Evolutionary conservation across 805 yeast species (phyloP), one percentile per base, ranked within the genome.

Genomic region (Candida xiaguanensis): DNA sequence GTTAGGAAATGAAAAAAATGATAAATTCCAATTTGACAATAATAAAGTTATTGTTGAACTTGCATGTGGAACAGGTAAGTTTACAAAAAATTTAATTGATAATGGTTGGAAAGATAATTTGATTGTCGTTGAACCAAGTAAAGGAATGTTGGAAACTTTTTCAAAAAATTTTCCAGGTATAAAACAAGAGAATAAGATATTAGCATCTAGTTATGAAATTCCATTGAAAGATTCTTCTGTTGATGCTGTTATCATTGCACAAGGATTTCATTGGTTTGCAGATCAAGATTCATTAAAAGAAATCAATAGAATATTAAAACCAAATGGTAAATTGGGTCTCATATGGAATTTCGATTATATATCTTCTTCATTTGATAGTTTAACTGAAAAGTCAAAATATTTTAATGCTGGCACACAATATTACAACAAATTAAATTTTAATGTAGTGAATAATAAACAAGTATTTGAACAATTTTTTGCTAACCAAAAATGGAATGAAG

Each of bases 241-340:
- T 15, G 84, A 78, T 53, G 69, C 72, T 0, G 58, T 80, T 1
- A 59, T 77, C 8, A 56, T 74, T 8, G 83, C 85, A 0, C 85
- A 80, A 48, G 85, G 77, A 0, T 80, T 74, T 52, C 85, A 80
- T 46, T 80, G 85, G 85, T 80, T 80, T 56, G 68, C 77, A n/a
- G 78, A 76, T 47, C 32, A 43, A 2, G 63, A 59, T 7, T 60
- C 81, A 0, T 49, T 80, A 24, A 54, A 59, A 39, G 85, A 80
- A 51, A 51, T 80, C 16, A 43, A 58, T 31, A 58, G 85, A 13
- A 75, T 79, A 0, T 61, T 80, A 48, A 73, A 71, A 44, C 55
- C 59, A 4, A 53, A 51, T 6, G 83, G 82, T 0, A 61, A 58
- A 32, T 57, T 80, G 9, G 83, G 79, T 0, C 51, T 77, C 17